Evolutionary conservation across 1,139 yeast genomes (phyloP).

Genomic region (Trichomonascaceae sp.): DNA sequence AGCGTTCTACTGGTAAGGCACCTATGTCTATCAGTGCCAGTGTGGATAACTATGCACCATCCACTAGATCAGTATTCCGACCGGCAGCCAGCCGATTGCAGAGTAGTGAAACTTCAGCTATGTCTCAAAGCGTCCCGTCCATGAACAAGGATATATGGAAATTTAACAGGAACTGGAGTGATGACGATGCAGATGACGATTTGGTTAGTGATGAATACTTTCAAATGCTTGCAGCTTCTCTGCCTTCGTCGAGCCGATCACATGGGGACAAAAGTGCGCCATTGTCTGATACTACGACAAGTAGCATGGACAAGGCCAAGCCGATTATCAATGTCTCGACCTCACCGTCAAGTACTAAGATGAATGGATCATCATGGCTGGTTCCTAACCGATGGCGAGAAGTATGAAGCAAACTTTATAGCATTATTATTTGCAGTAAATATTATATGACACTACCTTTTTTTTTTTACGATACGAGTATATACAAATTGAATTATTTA

Average conservation of each 20-base stretch:
- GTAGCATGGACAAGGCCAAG: background rate
- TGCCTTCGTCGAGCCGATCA: constrained; percentile 10
- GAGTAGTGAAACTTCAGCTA: background rate
- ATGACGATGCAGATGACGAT: constrained; percentile 29
- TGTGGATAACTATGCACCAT: background rate
- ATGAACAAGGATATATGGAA: constrained; percentile 22
- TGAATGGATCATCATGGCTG: background rate
- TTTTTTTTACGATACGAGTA: background rate
- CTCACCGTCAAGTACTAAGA: background rate
- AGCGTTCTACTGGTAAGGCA: background rate
- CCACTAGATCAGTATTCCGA: constrained; percentile 6
- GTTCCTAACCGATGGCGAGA: background rate
- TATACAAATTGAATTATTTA: constrained; percentile 1
- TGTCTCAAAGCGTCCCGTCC: constrained; percentile 16
- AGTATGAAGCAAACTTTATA: background rate
- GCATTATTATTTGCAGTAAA: background rate
- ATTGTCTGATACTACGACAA: background rate
- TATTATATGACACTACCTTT: background rate
- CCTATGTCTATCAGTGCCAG: background rate
- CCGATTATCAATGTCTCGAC: background rate
- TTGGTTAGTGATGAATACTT: constrained; percentile 14
- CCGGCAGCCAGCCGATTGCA: background rate
- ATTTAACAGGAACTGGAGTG: constrained; percentile 33
- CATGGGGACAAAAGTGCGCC: constrained; percentile 1
- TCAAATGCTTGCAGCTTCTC: constrained; percentile 13